phyloP scores from a whole-genome alignment of 805 yeast genomes.

The Osmozyma mogii region DNA sequence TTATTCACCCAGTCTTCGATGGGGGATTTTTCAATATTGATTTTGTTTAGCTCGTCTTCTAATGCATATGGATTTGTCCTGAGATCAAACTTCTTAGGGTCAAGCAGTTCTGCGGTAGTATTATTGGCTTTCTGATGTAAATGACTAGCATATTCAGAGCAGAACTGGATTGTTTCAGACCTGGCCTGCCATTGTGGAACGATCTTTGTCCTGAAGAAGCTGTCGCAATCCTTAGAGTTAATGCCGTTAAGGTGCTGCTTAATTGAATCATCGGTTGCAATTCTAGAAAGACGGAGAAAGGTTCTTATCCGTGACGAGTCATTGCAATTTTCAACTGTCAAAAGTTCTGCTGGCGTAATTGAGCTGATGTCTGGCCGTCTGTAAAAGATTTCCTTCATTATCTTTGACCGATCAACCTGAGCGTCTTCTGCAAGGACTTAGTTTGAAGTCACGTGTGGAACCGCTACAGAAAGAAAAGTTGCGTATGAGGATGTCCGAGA shows the following conservation, averaged over 20 bases:
- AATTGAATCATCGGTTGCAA: slow-evolving; percentile 34
- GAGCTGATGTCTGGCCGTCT: too few relatives aligned
- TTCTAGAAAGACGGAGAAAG: slow-evolving; percentile 31
- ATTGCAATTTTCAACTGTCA: slow-evolving; percentile 26
- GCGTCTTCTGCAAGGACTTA: too few relatives aligned
- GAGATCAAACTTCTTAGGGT: slow-evolving; percentile 17
- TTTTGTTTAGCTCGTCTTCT: slow-evolving; percentile 14
- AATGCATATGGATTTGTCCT: slow-evolving; percentile 34
- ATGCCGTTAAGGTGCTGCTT: slow-evolving; percentile 31
- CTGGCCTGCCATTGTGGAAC: slow-evolving; percentile 32
- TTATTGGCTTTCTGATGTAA: slow-evolving; percentile 13
- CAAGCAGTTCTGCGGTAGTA: neutral
- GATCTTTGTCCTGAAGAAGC: slow-evolving; percentile 19
- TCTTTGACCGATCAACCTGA: too few relatives aligned
- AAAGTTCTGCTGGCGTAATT: slow-evolving; percentile 7
- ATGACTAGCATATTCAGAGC: slow-evolving; percentile 19
- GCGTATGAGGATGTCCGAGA: too few relatives aligned
- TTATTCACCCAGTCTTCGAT: slow-evolving; percentile 31
- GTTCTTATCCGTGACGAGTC: slow-evolving; percentile 27
- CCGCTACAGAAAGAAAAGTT: too few relatives aligned
- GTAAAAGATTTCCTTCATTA: too few relatives aligned
- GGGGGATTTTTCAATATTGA: slow-evolving; percentile 17
- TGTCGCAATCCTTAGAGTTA: slow-evolving; percentile 16
- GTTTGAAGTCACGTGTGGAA: too few relatives aligned
- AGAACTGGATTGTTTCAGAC: slow-evolving; percentile 21